Base-by-base conservation (phyloP, 805 yeast species). In the Candida ponderosae region DNA sequence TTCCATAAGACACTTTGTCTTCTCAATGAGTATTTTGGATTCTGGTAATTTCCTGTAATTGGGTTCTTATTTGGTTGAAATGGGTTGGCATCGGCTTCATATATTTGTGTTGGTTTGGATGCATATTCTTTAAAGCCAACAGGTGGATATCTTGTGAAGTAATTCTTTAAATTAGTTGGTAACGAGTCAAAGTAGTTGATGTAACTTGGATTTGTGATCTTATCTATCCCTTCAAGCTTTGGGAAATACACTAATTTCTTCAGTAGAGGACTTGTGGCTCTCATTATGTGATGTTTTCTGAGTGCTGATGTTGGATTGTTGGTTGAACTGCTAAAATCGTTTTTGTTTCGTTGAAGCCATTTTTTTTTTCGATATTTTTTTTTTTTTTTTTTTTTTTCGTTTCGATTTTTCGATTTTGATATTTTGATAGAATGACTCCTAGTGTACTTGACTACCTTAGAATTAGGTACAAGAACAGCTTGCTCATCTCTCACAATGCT, bases 11-110 rank as follows among this genome's bases (percentile, higher is more conserved):
- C 95, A 16, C 89, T 76, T 52, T 85, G 88, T 51, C 90, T 75
- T 63, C 96, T 75, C 52, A 80, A 65, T 8, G 95, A 84, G 60
- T 75, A 84, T 47, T 76, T 70, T 19, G 97, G 85, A 41, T 77
- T 76, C 50, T 85, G 94, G 64, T 79, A 76, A 48, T 63, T 68
- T n/a, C 81, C 75, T 18, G 94, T 86, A 18, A 81, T 74, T 17
- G 94, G 87, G 57, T 88, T 88, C 52, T 73, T 81, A 59, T 86
- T 88, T 18, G 95, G 81, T 38, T 86, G 59, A 59, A 89, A 89
- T 37, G 97, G 97, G 60, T 89, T 89, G 48, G 88, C 83, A 42
- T 75, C 73, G 18, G 74, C 70, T 34, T 87, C 89, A 34, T 62
- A 64, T 18, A 84, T 78, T 21, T 74, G 63, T 2, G 84, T 74